Evolutionary conservation across 1,284 basidiomycete species (phyloP), one percentile per base, ranked within the genome.

Genomic region (Ustilago tritici): DNA sequence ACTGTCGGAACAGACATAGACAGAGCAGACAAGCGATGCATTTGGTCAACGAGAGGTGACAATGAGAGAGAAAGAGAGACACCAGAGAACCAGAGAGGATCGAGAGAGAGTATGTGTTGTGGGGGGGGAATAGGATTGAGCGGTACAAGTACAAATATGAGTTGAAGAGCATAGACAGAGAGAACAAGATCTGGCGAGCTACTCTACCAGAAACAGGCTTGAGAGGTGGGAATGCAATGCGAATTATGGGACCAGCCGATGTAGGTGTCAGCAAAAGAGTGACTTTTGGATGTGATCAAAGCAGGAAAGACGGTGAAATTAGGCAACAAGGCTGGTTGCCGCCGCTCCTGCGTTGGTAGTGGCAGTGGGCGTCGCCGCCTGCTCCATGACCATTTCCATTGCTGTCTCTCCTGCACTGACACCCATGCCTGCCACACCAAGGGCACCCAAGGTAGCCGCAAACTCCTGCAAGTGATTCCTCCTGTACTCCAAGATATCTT

Each of bases 401-500:
- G 70, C 70, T 8, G 65, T 55, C 41, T 67, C 64, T n/a, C 56
- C 61, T 3, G 70, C 70, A 12, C 60, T 55, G 6, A 72, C 53
- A 4, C 70, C 65, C 3, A 72, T 38, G 1, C 47, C 61, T 15
- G 70, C 70, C 3, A 62, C 61, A 4, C 61, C 61, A 1, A 72
- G 28, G 0, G 65, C 65, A 19, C 57, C 70, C 32, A 72, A 36
- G 2, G 70, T 72, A 11, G 70, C 61, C 1, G 65, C 65, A 53
- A 73, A 73, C 50, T 73, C 70, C 38, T 68, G 61, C 46, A 73
- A 35, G 36, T 68, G 70, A 52, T 73, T 72, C 31, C 66, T 34
- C 59, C 61, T 70, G 64, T 62, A 77, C 41, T 73, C 75, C 32
- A 73, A 43, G 23, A 77, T 72, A 53, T 77, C 75, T 11, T 70